phyloP scores from a whole-genome alignment of 2,329 filamentous ascomycete species.

The Neofusicoccum laricinum region DNA sequence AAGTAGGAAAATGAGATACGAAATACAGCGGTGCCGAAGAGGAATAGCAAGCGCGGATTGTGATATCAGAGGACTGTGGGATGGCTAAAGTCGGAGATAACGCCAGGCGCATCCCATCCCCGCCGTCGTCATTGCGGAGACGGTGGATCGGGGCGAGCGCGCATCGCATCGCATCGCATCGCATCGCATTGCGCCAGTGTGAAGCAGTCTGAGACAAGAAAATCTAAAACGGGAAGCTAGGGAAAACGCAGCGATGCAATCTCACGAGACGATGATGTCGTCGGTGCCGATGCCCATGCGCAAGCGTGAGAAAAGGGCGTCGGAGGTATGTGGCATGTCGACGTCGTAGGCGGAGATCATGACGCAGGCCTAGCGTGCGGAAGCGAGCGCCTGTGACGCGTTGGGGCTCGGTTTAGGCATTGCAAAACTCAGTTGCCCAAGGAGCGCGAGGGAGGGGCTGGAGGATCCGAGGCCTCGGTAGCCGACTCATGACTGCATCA shows the following conservation, averaged over 20 bases:
- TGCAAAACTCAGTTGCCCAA: constrained; percentile 1
- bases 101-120: background rate
- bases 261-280: constrained; percentile 9
- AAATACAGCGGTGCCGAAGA: background rate
- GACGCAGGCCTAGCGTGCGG: constrained; percentile 11
- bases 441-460: constrained; percentile 1
- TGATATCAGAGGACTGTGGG: background rate
- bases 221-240: constrained; percentile 4
- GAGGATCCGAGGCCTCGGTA: constrained; percentile 7
- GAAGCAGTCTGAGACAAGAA: background rate
- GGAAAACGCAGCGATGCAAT: constrained; percentile 2
- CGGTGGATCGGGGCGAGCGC: background rate
- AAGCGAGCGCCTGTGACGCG: constrained; percentile 13
- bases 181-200: background rate
- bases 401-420: background rate
- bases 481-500: constrained; percentile 9
- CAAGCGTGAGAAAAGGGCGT: background rate
- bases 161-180: constrained; percentile 4
- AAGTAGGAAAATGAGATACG: background rate
- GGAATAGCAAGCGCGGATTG: background rate
- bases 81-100: background rate
- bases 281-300: background rate
- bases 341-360: constrained; percentile 14
- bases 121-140: background rate
- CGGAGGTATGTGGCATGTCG: constrained; percentile 4